Base-by-base conservation (phyloP, 2,329 filamentous ascomycete genomes). In the Alternaria brassicicola region DNA sequence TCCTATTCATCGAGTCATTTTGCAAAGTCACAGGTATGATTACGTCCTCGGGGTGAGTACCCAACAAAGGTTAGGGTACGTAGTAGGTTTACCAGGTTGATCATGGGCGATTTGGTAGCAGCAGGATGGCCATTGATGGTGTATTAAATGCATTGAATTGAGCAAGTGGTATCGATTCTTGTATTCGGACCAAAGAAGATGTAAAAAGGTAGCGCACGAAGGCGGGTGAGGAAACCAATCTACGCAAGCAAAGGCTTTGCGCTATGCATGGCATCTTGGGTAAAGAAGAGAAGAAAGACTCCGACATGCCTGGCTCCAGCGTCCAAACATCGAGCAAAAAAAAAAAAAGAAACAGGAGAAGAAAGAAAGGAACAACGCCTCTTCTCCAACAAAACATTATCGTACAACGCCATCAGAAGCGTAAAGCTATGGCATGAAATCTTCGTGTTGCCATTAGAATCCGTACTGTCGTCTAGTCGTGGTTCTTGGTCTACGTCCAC, bases 401-500 rank as follows among this genome's bases (percentile, higher is more conserved):
- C 51, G 55, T 58, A 58, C 51, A 58, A 38, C 51, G 45, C 51
- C 52, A 25, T 30, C 28, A 30, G 42, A 30, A 43, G 55, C 55
- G 30, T 55, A 25, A 43, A 25, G 10, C 15, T 38, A 8, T 48
- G 23, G 9, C 25, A 30, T 42, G 15, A 25, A 35, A 19, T 54
- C 30, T 48, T 28, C 50, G 8, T 28, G 8, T 36, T 33, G 28
- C 38, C 57, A 39, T 56, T 47, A 64, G 38, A 45, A 64, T 23
- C 62, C 62, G 48, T 64, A 64, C 38, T 57, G 56, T 46, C 62
- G 53, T 56, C 62, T 57, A 52, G 48, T 43, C 35, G 55, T 55
- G 15, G 56, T 49, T 13, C 65, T 52, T 57, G 63, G 53, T 56
- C 59, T 53, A 35, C 66, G 49, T 63, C 68, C 63, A 6, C 67